Percentiles rank a stretch among this genome's conserved stretches.
These are phyloP conservation scores for Coelastrella sp. DNA, from an alignment of 139 green algal genomes.

Conservation along the genomic window DNA sequence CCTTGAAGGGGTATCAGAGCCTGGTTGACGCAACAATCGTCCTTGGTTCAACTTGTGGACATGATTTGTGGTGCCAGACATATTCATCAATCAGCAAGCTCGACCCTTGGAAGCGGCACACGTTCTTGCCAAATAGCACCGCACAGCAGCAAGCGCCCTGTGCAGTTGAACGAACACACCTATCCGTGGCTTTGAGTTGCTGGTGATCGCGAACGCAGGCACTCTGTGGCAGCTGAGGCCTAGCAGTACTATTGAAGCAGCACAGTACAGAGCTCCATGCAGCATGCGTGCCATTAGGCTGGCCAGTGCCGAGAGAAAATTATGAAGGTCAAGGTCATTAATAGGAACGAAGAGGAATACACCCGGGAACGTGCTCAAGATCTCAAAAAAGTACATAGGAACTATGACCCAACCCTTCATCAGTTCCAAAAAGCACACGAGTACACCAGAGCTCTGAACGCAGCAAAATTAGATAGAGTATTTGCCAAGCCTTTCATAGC, in stretches of 20 bases:
- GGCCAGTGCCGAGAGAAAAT: too few relatives aligned
- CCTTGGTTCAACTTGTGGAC: too few relatives aligned
- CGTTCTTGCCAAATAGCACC: too few relatives aligned
- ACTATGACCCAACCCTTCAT: constrained; percentile 92
- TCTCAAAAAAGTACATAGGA: constrained; percentile 88
- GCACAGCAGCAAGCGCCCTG: too few relatives aligned
- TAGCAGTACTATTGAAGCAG: neutral
- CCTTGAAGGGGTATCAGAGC: neutral
- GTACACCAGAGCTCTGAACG: constrained; percentile 93
- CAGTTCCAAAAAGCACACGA: constrained; percentile 95
- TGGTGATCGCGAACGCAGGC: too few relatives aligned
- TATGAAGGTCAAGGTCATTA: constrained; percentile 97
- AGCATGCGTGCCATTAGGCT: neutral
- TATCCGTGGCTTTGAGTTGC: too few relatives aligned
- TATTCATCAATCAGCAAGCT: too few relatives aligned
- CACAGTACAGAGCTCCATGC: neutral
- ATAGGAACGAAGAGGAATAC: constrained; percentile 83
- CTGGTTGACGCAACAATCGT: too few relatives aligned
- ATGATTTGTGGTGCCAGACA: too few relatives aligned
- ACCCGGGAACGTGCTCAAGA: constrained; percentile 87
- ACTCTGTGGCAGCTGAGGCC: too few relatives aligned
- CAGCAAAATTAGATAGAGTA: constrained; percentile 93
- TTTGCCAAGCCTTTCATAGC: constrained; percentile 98
- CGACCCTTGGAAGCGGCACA: too few relatives aligned
- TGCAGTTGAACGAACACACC: too few relatives aligned